A percentile compares a stretch with the other conserved stretches of the same genome.
Conservation (phyloP, 108 stramenopile species). For the Nitzschia sp. region DNA sequence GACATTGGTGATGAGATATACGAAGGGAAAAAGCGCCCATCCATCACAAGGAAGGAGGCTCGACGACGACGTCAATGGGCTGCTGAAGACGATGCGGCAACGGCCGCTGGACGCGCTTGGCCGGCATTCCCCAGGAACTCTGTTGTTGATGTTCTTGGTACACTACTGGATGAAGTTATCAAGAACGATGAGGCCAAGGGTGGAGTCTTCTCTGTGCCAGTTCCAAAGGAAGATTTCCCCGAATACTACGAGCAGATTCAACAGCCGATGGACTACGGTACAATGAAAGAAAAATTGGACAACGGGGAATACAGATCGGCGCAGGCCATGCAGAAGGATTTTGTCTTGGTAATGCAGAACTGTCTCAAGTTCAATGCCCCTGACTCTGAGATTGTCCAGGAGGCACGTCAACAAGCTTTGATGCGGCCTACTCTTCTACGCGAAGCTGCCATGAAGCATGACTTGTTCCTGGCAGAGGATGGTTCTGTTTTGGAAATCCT, state of each 20-base stretch:
- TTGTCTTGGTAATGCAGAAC: conserved; percentile 76
- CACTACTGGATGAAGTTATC: conserved; percentile 72
- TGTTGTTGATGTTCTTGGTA: conserved; percentile 59
- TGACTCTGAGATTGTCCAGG: conserved; percentile 82
- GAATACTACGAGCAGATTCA: conserved; percentile 85
- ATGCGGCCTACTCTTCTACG: conserved; percentile 65
- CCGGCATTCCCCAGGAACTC: conserved; percentile 75
- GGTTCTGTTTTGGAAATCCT: conserved; percentile 71
- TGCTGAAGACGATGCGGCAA: conserved; percentile 67
- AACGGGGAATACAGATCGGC: conserved; percentile 84
- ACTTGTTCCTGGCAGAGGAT: conserved; percentile 80
- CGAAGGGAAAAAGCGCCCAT: conserved; percentile 49
- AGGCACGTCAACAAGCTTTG: conserved; percentile 70
- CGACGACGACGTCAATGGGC: conserved; percentile 80
- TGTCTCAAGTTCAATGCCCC: conserved; percentile 78
- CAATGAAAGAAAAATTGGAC: conserved; percentile 79
- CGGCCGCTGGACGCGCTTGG: conserved; percentile 79
- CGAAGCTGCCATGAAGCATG: conserved; percentile 71
- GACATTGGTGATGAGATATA: conserved; percentile 68
- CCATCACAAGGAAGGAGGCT: conserved; percentile 74
- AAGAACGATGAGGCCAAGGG: conserved; percentile 65
- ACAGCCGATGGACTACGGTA: conserved; percentile 84
- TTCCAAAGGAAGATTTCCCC: conserved; percentile 80
- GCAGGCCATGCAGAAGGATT: conserved; percentile 87
- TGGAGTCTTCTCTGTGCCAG: conserved; percentile 78